phyloP scores from a whole-genome alignment of 345 rosid genomes.

The Eucalyptus pauciflora region DNA sequence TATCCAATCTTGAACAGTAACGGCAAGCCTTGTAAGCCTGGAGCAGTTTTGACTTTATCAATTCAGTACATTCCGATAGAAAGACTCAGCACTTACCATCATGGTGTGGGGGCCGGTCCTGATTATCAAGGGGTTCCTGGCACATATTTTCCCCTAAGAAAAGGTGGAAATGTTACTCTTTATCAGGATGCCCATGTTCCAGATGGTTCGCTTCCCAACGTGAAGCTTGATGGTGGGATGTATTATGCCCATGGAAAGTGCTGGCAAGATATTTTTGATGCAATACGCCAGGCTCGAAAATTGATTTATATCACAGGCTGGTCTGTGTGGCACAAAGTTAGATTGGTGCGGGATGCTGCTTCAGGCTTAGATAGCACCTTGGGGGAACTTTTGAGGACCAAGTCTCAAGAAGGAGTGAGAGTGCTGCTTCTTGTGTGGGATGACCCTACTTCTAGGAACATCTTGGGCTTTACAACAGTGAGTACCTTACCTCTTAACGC shows the following conservation, averaged over 20 bases:
- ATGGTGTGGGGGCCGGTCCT: conserved; percentile 87
- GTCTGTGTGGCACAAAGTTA: conserved; percentile 94
- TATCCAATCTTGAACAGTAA: conserved; percentile 43
- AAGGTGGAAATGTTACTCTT: conserved; percentile 72
- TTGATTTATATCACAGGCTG: conserved; percentile 90
- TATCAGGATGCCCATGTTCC: conserved; percentile 98
- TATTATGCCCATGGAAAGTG: conserved; percentile 76
- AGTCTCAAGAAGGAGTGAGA: conserved; percentile 94
- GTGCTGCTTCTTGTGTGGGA: conserved; percentile 97
- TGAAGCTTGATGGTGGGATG: conserved; percentile 53
- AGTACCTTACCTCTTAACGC: conserved; percentile 7
- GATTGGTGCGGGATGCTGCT: conserved; percentile 48
- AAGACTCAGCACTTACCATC: conserved; percentile 48
- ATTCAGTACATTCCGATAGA: conserved; percentile 74
- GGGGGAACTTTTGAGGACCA: conserved; percentile 75
- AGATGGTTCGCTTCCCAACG: conserved; percentile 59
- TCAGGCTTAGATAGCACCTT: conserved; percentile 34
- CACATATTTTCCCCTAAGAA: conserved; percentile 88
- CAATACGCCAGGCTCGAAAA: conserved; percentile 69
- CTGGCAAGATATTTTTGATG: conserved; percentile 82
- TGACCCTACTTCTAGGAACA: conserved; percentile 89
- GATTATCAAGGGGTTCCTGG: conserved; percentile 77
- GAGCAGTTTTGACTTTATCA: conserved; percentile 55
- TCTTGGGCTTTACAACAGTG: conserved; percentile 79
- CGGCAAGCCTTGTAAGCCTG: conserved; percentile 79